These are phyloP conservation scores for Pterocarpus macrocarpus DNA, from an alignment of 306 rosid species.

Conservation along the genomic window DNA sequence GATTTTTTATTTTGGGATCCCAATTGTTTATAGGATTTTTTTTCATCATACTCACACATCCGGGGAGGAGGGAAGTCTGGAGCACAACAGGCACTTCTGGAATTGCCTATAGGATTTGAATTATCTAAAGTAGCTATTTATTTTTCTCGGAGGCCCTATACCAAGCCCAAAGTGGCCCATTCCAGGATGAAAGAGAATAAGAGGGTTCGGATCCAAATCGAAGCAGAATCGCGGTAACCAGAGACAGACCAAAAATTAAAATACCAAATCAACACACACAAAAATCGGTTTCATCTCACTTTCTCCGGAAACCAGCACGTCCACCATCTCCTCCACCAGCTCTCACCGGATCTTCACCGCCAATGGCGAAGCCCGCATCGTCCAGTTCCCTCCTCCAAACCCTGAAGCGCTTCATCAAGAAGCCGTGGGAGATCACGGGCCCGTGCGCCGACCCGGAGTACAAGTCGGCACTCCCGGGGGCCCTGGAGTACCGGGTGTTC, in stretches of 20 bases:
- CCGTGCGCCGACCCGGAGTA: slow-evolving; percentile 86
- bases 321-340: not conserved
- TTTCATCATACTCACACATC: too few relatives aligned
- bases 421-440: slow-evolving; percentile 98
- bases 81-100: too few relatives aligned
- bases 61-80: too few relatives aligned
- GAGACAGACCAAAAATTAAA: not conserved
- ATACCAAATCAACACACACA: not conserved
- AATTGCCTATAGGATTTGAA: too few relatives aligned
- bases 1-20: too few relatives aligned
- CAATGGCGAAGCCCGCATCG: slow-evolving; percentile 41
- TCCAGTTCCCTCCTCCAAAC: slow-evolving; percentile 47
- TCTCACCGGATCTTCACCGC: not conserved
- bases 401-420: slow-evolving; percentile 78
- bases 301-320: not conserved
- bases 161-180: too few relatives aligned
- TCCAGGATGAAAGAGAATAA: too few relatives aligned
- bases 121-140: too few relatives aligned
- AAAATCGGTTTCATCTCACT: not conserved
- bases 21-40: too few relatives aligned
- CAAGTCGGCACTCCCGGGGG: slow-evolving; percentile 67
- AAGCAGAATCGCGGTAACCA: not conserved
- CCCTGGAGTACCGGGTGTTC: slow-evolving; percentile 74
- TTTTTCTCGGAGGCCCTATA: too few relatives aligned
- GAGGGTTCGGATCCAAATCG: not conserved